These are phyloP conservation scores for Phytopythium sindhum DNA, from an alignment of 352 stramenopile species.

Conservation along the genomic window DNA sequence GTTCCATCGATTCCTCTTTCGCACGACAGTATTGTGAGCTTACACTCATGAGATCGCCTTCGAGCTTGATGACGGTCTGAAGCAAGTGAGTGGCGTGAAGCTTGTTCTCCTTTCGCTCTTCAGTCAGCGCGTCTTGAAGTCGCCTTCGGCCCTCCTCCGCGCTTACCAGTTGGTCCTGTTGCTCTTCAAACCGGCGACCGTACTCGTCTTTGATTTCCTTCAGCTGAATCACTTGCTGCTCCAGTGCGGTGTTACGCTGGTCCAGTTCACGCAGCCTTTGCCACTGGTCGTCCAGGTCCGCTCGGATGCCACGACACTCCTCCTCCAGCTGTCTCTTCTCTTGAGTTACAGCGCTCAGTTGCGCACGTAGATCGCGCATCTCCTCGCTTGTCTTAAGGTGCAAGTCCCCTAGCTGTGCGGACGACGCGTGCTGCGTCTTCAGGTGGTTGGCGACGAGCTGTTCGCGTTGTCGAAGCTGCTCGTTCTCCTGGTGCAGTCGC, in stretches of 20 bases:
- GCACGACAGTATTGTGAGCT: not conserved
- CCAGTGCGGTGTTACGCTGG: slow-evolving; percentile 6
- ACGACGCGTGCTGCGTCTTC: not conserved
- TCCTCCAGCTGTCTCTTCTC: slow-evolving; percentile 9
- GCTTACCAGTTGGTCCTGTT: not conserved
- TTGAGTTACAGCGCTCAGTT: not conserved
- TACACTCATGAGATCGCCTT: slow-evolving; percentile 16
- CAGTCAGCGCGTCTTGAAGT: not conserved
- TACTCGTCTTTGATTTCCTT: slow-evolving; percentile 15
- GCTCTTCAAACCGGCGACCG: slow-evolving; percentile 8
- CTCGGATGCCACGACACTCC: not conserved
- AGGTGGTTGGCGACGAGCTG: slow-evolving; percentile 6
- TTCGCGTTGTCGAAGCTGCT: not conserved
- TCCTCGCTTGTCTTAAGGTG: slow-evolving; percentile 1
- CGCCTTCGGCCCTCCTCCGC: not conserved
- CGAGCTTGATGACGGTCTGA: slow-evolving; percentile 22
- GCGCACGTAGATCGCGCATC: slow-evolving; percentile 8
- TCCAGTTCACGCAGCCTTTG: not conserved
- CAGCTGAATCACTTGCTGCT: slow-evolving; percentile 11
- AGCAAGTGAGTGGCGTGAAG: slow-evolving; percentile 29
- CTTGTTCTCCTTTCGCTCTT: slow-evolving; percentile 19
- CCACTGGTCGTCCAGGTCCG: not conserved
- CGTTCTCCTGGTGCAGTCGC: slow-evolving; percentile 7
- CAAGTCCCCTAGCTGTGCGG: slow-evolving; percentile 4
- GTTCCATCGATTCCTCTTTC: slow-evolving; percentile 8